These are phyloP conservation scores for Tylopilus rubrobrunneus DNA, from an alignment of 768 basidiomycete genomes.

Conservation along the genomic window DNA sequence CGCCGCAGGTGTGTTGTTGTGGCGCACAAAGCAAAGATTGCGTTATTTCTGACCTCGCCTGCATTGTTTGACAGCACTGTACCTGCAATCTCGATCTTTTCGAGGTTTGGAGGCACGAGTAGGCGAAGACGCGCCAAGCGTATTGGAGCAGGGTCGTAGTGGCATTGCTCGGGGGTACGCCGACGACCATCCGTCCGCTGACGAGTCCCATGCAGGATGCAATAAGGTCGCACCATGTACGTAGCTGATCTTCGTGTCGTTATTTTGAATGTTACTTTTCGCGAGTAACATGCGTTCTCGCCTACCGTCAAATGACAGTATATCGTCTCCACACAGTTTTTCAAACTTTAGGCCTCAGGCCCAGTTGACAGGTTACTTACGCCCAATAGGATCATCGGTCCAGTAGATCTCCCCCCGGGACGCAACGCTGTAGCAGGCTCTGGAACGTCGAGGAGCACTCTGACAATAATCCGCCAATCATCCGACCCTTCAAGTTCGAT, in stretches of 20 bases:
- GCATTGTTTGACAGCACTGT: conserved; percentile 46
- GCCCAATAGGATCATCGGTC: too few relatives aligned
- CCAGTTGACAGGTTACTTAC: too few relatives aligned
- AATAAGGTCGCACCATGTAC: neutral
- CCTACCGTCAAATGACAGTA: too few relatives aligned
- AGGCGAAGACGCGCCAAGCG: conserved; percentile 74
- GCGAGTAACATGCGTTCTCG: neutral
- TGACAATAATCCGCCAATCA: too few relatives aligned
- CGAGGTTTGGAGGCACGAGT: conserved; percentile 75
- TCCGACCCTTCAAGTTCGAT: too few relatives aligned
- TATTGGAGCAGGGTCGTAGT: conserved; percentile 84
- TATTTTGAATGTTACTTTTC: neutral
- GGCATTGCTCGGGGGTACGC: conserved; percentile 88
- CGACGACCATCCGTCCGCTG: conserved; percentile 36
- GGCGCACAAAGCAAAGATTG: conserved; percentile 1
- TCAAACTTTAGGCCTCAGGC: too few relatives aligned
- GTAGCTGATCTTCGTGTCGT: neutral
- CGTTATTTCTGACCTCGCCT: conserved; percentile 3
- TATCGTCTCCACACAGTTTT: too few relatives aligned
- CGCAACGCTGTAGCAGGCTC: too few relatives aligned
- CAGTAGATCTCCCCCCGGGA: too few relatives aligned
- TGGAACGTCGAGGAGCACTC: too few relatives aligned
- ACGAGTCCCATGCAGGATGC: neutral
- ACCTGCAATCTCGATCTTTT: conserved; percentile 71
- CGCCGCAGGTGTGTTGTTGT: conserved; percentile 57